Evolutionary conservation across 2,329 filamentous ascomycete genomes (phyloP), one percentile per base, ranked within the genome.

Genomic region (Fusarium chuoi): DNA sequence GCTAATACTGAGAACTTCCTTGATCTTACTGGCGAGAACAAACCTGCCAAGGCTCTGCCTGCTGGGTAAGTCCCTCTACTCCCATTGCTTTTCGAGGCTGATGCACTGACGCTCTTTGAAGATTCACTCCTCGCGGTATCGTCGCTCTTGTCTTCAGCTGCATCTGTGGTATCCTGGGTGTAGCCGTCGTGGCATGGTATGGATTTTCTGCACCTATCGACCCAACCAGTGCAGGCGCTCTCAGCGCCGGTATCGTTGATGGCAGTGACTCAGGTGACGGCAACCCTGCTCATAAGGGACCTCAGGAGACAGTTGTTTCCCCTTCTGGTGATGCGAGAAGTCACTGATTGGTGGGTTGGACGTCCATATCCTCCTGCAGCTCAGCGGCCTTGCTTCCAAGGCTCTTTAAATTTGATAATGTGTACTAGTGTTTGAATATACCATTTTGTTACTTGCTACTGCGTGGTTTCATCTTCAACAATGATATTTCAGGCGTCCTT

Each of bases 111-210:
- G 26, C 35, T 35, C 26, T 15, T 45, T 24, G 22, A 8, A 87
- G 87, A 3, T 95, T 95, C 79, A 94, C 91, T 1, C 81, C 91
- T 0, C 87, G 87, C 38, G 94, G 94, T 13, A 92, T 93, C 54
- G 90, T 94, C 4, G 94, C 94, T 14, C 83, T 96, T 74, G 91
- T 92, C 12, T 95, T 96, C 79, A 94, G 91, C 78, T 89, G 88
- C 72, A 74, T 95, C 9, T 87, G 87, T 8, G 94, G 93, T 8
- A 85, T 95, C 54, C 77, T 94, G 13, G 94, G 94, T 18, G 85
- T 94, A 74, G 85, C 82, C 0, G 89, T 90, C 30, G 90, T 96
- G 64, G 87, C 86, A 5, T 91, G 92, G 82, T 95, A 93, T 81
- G 92, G 90, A 18, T 70, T 78, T 41, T 63, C 73, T 28, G 48